Evolutionary conservation across 805 yeast species (phyloP).

Genomic region (Candida parachauliodes): DNA sequence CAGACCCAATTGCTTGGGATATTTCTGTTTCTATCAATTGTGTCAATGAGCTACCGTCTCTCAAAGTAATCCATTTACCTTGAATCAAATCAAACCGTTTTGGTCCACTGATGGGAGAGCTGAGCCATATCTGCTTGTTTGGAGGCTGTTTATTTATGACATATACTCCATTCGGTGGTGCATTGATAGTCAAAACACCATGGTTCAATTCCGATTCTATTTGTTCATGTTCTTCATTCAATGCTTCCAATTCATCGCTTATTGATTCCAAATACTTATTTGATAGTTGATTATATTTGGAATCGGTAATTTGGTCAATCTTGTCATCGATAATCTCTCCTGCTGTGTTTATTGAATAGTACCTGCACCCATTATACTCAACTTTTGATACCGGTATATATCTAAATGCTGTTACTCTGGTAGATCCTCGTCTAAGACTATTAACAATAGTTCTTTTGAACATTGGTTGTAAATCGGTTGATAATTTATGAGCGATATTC

Average conservation of each 20-base stretch:
- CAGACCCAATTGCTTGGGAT: slow-evolving; percentile 21
- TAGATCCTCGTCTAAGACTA: not conserved
- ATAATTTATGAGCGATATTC: slow-evolving; percentile 1
- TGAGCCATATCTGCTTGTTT: slow-evolving; percentile 92
- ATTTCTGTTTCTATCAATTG: slow-evolving; percentile 32
- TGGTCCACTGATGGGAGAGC: slow-evolving; percentile 93
- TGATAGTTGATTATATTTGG: slow-evolving; percentile 61
- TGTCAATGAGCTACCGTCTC: slow-evolving; percentile 51
- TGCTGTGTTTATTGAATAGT: slow-evolving; percentile 36
- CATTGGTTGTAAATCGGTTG: slow-evolving; percentile 4
- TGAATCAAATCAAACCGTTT: slow-evolving; percentile 65
- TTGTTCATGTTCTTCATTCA: slow-evolving; percentile 60
- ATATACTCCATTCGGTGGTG: slow-evolving; percentile 76
- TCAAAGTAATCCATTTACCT: slow-evolving; percentile 73
- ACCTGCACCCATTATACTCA: slow-evolving; percentile 6
- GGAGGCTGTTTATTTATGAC: slow-evolving; percentile 98
- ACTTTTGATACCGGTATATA: not conserved
- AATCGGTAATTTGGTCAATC: slow-evolving; percentile 44
- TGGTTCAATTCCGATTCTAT: slow-evolving; percentile 77
- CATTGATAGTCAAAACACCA: slow-evolving; percentile 77
- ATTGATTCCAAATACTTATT: slow-evolving; percentile 68
- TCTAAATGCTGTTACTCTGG: not conserved
- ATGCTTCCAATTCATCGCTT: slow-evolving; percentile 60
- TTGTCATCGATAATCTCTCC: slow-evolving; percentile 53
- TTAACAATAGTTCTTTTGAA: slow-evolving; percentile 1